phyloP scores from a whole-genome alignment of 2,329 filamentous ascomycete species.

The Hymenoscyphus linearis region DNA sequence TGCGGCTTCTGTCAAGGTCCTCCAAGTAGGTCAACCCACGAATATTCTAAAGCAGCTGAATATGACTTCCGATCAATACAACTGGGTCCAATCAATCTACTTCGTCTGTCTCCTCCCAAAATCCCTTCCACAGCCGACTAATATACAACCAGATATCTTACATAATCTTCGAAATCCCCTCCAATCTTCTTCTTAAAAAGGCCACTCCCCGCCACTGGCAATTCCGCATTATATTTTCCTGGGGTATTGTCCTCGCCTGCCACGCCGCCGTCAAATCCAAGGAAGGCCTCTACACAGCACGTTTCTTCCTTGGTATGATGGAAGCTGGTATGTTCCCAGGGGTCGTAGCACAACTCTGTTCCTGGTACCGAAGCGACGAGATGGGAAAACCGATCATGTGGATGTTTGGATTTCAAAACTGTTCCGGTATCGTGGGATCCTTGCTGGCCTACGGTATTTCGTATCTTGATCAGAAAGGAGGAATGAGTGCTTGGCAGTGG shows the following conservation, averaged over 20 bases:
- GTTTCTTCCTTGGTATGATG: slow-evolving; percentile 39
- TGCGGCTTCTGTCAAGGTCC: slow-evolving; percentile 38
- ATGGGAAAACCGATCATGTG: slow-evolving; percentile 39
- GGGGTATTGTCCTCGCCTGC: slow-evolving; percentile 37
- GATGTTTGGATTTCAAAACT: slow-evolving; percentile 38
- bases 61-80: slow-evolving; percentile 39
- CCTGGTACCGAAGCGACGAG: slow-evolving; percentile 44
- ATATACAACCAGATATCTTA: slow-evolving; percentile 32
- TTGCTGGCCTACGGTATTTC: slow-evolving; percentile 48
- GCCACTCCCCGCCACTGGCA: slow-evolving; percentile 35
- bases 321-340: slow-evolving; percentile 41
- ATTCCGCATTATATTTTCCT: slow-evolving; percentile 34
- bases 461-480: slow-evolving; percentile 37
- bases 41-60: slow-evolving; percentile 36
- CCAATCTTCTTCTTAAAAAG: slow-evolving; percentile 36
- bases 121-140: background rate
- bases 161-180: slow-evolving; percentile 38
- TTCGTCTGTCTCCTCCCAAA: slow-evolving; percentile 29
- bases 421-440: slow-evolving; percentile 34
- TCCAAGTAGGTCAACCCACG: slow-evolving; percentile 36
- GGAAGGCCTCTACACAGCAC: slow-evolving; percentile 34
- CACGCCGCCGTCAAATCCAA: slow-evolving; percentile 37
- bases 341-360: slow-evolving; percentile 38
- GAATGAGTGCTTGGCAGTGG: slow-evolving; percentile 55
- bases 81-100: slow-evolving; percentile 37